Base-by-base conservation (phyloP, 352 stramenopile genomes). In the Globisporangium nodosum region DNA sequence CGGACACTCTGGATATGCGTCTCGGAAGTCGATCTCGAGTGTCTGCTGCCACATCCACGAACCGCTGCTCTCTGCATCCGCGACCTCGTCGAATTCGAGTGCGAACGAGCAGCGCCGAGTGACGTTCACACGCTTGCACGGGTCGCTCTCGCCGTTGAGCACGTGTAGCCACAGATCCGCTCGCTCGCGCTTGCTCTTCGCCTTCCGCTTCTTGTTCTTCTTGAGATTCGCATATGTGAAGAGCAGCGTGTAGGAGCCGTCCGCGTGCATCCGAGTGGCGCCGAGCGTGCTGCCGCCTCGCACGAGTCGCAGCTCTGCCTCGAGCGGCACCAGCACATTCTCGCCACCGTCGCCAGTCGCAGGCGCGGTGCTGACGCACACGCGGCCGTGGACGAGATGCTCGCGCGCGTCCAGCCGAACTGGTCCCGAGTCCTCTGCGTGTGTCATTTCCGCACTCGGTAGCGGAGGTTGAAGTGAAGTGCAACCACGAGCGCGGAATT, bases 191-290 rank as follows among this genome's bases (percentile, higher is more conserved):
- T 35, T 58, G 39, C 39, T 15, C 24, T 37, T 20, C 50, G 18
- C 11, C 18, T 12, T 8, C 30, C 21, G 7, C 6, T 11, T 37
- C 33, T 6, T 37, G 33, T 37, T 37, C 33, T 37, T 37, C 33
- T 11, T 37, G 6, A 31, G 16, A 11, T 20, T 37, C 18, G 20
- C 46, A 24, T 35, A 52, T 21, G 40, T 43, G 30, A 64, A 40
- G 9, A 54, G 42, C 35, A 64, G 48, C 24, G 49, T 60, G 39
- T 60, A 64, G 0, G 42, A 39, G 3, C 58, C 51, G 45, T 64
- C 30, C 18, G 43, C 51, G 52, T n/a, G 27, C 5, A 33, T 64
- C 35, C 21, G 52, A 4, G 42, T 50, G 35, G 35, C 16, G 40
- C 49, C 52, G 16, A 64, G 43, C 33, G 24, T 30, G 47, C 1